A percentile compares a stretch with the other conserved stretches of the same genome.
Conservation (phyloP, 495 filamentous ascomycete species). For the Aspergillus egyptiacus region DNA sequence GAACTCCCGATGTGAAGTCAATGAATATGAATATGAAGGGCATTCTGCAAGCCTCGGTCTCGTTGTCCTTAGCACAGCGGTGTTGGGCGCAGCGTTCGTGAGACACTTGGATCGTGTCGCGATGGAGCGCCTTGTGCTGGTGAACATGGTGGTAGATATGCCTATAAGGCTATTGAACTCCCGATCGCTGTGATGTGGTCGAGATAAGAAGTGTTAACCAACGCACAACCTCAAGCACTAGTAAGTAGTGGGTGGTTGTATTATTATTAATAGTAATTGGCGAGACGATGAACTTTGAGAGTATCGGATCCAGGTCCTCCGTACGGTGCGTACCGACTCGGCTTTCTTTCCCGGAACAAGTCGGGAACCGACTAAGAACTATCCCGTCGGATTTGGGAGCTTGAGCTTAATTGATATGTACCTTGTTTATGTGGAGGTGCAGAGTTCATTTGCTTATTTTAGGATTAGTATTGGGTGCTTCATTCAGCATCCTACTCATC, state of each 20-base stretch:
- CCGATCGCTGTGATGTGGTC: too few species aligned
- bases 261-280: background rate
- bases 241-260: too few species aligned
- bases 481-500: too few species aligned
- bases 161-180: too few species aligned
- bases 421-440: background rate
- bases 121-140: conserved; percentile 17
- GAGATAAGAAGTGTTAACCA: too few species aligned
- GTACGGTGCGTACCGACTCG: conserved; percentile 13
- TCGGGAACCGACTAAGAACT: conserved; percentile 13
- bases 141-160: conserved; percentile 18
- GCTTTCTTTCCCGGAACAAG: conserved; percentile 17
- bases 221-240: too few species aligned
- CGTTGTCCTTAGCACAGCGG: background rate
- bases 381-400: conserved; percentile 8
- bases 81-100: background rate
- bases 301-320: conserved; percentile 4
- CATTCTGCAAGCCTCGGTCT: conserved; percentile 1
- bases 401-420: background rate
- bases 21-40: background rate
- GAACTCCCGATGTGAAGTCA: conserved; percentile 19
- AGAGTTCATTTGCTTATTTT: background rate
- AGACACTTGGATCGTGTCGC: conserved; percentile 13
- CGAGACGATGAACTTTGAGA: too few species aligned
- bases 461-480: too few species aligned